A percentile compares a stretch with the other conserved stretches of the same genome.
phyloP scores from a whole-genome alignment of 331 rosid species.

The Quercus tomentella region DNA sequence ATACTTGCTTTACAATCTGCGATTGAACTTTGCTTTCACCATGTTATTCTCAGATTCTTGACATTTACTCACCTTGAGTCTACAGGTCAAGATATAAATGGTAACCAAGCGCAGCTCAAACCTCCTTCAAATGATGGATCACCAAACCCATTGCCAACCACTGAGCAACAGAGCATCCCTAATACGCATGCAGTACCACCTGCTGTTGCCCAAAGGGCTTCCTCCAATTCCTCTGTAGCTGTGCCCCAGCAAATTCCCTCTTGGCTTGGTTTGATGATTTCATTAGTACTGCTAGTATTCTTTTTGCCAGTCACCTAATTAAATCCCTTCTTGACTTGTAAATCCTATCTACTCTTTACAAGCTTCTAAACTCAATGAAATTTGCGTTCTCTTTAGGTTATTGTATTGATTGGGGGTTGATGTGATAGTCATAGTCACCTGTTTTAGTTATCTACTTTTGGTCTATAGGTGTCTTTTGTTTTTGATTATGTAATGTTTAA shows the following conservation, averaged over 20 bases:
- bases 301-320: conserved; percentile 17
- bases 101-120: conserved; percentile 20
- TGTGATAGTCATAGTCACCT: neutral
- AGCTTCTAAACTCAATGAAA: neutral
- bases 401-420: conserved; percentile 13
- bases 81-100: conserved; percentile 50
- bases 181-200: conserved; percentile 35
- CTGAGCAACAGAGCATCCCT: conserved; percentile 45
- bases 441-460: neutral
- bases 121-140: conserved; percentile 37
- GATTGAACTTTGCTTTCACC: too few species aligned
- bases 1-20: too few species aligned
- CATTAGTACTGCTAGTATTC: conserved; percentile 9
- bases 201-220: conserved; percentile 26
- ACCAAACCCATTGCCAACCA: conserved; percentile 43
- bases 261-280: conserved; percentile 10
- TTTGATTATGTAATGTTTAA: neutral
- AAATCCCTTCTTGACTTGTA: conserved; percentile 20
- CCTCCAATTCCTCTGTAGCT: conserved; percentile 32
- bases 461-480: neutral
- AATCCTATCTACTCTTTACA: conserved; percentile 12
- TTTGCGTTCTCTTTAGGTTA: conserved; percentile 6
- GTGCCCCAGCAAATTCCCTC: conserved; percentile 1
- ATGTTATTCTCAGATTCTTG: neutral
- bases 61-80: conserved; percentile 9